These are phyloP conservation scores for Lomentospora prolificans DNA, from an alignment of 2,329 filamentous ascomycete species.

Conservation along the genomic window DNA sequence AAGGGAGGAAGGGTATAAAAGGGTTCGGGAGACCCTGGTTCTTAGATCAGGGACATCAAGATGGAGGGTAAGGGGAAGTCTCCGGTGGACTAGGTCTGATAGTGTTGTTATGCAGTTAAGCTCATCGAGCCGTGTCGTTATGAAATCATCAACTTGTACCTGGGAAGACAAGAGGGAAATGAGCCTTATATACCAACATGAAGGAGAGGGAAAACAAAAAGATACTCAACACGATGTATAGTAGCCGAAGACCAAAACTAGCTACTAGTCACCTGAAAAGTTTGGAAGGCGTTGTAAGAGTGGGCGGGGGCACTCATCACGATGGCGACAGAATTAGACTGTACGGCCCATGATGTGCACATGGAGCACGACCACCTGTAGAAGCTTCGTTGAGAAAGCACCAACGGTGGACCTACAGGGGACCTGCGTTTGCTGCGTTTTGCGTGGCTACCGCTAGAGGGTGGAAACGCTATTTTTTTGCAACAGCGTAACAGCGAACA, in stretches of 20 bases:
- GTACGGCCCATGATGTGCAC: not conserved
- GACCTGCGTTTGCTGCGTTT: not conserved
- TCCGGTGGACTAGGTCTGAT: not conserved
- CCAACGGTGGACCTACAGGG: not conserved
- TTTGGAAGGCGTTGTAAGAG: not conserved
- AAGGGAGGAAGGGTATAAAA: not conserved
- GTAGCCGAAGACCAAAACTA: not conserved
- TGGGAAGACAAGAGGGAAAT: not conserved
- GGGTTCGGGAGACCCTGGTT: not conserved
- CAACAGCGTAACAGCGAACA: not conserved
- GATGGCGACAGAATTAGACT: conserved; percentile 9
- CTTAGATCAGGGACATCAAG: conserved; percentile 2
- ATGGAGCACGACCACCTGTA: not conserved
- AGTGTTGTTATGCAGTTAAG: not conserved
- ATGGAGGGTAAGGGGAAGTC: not conserved
- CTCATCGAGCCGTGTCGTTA: not conserved
- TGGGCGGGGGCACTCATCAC: conserved; percentile 7
- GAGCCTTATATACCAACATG: not conserved
- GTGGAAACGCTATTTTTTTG: not conserved
- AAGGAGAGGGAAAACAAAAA: not conserved
- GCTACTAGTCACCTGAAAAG: not conserved
- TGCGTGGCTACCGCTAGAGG: not conserved
- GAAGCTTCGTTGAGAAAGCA: not conserved
- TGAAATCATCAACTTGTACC: not conserved
- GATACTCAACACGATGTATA: not conserved